Conservation (phyloP, 805 yeast genomes). For the Starmerella powellii region DNA sequence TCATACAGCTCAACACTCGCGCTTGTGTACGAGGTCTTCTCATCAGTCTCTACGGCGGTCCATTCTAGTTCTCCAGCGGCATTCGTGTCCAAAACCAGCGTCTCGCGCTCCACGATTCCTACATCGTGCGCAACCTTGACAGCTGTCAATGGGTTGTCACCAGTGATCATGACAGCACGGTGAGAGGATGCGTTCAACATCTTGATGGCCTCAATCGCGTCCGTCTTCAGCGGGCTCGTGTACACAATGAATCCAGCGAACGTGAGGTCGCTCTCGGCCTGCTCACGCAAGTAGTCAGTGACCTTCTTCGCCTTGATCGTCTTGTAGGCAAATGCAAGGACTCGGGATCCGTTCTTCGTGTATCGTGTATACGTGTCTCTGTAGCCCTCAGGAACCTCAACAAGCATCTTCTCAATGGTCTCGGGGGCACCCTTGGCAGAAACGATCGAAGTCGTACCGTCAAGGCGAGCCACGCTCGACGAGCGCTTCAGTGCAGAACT, state of each 20-base stretch:
- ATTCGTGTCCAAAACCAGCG: constrained; percentile 67
- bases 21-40: constrained; percentile 38
- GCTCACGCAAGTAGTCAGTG: constrained; percentile 51
- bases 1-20: constrained; percentile 40
- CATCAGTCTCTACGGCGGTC: constrained; percentile 67
- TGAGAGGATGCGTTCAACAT: constrained; percentile 94
- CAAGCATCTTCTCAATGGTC: constrained; percentile 69
- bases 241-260: constrained; percentile 93
- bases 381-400: constrained; percentile 59
- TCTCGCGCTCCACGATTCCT: constrained; percentile 69
- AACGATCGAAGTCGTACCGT: constrained; percentile 43
- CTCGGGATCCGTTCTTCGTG: constrained; percentile 93
- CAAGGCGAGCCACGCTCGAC: constrained; percentile 56
- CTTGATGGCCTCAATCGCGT: constrained; percentile 77
- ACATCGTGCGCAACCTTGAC: constrained; percentile 95
- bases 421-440: constrained; percentile 98
- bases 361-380: constrained; percentile 79
- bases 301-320: constrained; percentile 41
- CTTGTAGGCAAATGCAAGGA: constrained; percentile 86
- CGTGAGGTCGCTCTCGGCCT: constrained; percentile 56
- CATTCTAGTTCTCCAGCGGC: constrained; percentile 63
- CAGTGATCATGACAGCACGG: constrained; percentile 95
- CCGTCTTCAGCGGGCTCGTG: constrained; percentile 92
- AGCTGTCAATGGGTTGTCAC: constrained; percentile 97
- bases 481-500: constrained; percentile 93